Conservation (phyloP, 2,329 filamentous ascomycete genomes). For the Fusarium luffae region DNA sequence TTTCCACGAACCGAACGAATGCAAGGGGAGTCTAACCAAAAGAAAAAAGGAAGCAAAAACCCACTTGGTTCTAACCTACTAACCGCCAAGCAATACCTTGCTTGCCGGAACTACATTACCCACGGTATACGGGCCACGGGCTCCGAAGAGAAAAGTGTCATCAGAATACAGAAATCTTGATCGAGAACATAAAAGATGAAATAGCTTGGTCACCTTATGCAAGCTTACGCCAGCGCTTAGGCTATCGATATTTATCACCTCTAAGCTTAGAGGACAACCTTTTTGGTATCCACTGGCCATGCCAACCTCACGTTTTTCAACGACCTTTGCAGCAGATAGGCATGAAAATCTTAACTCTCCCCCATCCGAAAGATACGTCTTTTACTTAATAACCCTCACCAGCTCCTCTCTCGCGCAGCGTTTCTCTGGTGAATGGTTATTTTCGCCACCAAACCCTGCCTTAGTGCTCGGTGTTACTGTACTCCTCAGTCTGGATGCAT, state of each 20-base stretch:
- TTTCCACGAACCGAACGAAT: constrained; percentile 13
- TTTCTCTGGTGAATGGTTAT: constrained; percentile 26
- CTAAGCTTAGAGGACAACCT: neutral
- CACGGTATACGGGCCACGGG: constrained; percentile 4
- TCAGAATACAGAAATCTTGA: neutral
- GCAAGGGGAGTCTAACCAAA: constrained; percentile 10
- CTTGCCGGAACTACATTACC: constrained; percentile 30
- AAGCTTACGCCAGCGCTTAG: neutral
- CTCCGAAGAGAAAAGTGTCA: neutral
- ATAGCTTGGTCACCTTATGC: neutral
- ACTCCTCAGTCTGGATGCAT: constrained; percentile 8
- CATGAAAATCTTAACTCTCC: constrained; percentile 20
- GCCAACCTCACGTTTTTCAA: constrained; percentile 31
- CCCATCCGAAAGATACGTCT: constrained; percentile 25
- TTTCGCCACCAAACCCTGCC: constrained; percentile 10
- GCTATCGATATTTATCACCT: neutral
- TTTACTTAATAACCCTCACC: constrained; percentile 13
- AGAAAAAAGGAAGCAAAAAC: constrained; percentile 5
- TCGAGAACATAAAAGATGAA: neutral
- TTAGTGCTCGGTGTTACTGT: constrained; percentile 31
- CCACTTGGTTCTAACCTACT: constrained; percentile 25
- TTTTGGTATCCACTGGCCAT: neutral
- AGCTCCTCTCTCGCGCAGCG: constrained; percentile 26
- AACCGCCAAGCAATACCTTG: constrained; percentile 23
- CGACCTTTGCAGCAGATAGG: constrained; percentile 33